Conservation (phyloP, 768 basidiomycete species). For the Pholiota conissans region DNA sequence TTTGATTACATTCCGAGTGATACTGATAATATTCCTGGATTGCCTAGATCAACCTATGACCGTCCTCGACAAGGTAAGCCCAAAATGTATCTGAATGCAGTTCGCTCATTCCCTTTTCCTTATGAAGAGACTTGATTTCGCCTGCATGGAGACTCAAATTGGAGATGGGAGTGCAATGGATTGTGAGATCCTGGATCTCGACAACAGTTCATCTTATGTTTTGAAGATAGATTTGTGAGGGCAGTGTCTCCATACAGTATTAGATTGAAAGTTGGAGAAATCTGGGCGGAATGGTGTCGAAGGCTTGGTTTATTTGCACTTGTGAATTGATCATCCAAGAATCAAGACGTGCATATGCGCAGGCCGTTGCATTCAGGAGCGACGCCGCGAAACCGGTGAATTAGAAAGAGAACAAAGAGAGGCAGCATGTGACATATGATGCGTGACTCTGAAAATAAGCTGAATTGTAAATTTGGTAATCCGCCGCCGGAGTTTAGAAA, state of each 20-base stretch:
- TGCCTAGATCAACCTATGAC: conserved; percentile 89
- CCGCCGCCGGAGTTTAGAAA: conserved; percentile 45
- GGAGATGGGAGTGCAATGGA: conserved; percentile 76
- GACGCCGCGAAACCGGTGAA: too few relatives aligned
- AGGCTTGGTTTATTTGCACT: not conserved
- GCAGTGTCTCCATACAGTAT: not conserved
- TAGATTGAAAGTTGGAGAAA: too few relatives aligned
- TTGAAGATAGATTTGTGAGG: conserved; percentile 28
- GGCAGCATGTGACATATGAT: conserved; percentile 5
- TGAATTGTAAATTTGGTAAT: conserved; percentile 34
- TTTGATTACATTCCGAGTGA: not conserved
- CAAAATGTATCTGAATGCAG: not conserved
- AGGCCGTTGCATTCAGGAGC: too few relatives aligned
- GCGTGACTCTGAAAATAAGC: conserved; percentile 8
- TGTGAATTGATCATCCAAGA: too few relatives aligned
- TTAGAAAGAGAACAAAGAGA: not conserved
- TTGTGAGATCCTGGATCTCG: conserved; percentile 79
- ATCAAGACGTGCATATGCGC: too few relatives aligned
- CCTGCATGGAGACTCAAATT: conserved; percentile 93
- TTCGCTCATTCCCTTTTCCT: conserved; percentile 16
- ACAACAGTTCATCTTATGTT: conserved; percentile 29
- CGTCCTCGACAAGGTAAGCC: conserved; percentile 64
- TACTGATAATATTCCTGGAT: conserved; percentile 12
- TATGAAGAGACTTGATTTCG: conserved; percentile 68
- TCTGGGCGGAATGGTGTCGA: not conserved